Conservation (phyloP, 441 rosid genomes). For the Theobroma grandiflorum region DNA sequence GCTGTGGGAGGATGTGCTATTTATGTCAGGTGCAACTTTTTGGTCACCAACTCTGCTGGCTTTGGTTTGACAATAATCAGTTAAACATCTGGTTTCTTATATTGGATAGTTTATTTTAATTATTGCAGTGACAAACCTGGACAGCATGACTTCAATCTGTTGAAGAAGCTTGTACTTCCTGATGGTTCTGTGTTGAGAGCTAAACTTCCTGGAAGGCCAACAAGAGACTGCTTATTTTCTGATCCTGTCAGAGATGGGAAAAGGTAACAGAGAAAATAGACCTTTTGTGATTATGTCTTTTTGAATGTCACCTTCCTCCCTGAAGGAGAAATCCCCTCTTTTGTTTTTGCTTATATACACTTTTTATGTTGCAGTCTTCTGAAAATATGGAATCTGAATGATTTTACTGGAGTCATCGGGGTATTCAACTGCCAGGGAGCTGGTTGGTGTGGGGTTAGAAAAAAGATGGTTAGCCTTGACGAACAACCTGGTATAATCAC, state of each 20-base stretch:
- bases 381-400: slow-evolving; percentile 81
- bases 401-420: slow-evolving; percentile 59
- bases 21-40: slow-evolving; percentile 54
- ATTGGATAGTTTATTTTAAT: not conserved
- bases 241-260: slow-evolving; percentile 68
- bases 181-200: slow-evolving; percentile 71
- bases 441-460: slow-evolving; percentile 69
- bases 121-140: slow-evolving; percentile 66
- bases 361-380: slow-evolving; percentile 50
- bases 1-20: slow-evolving; percentile 71
- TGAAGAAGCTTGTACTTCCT: slow-evolving; percentile 66
- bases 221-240: slow-evolving; percentile 63
- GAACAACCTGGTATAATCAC: slow-evolving; percentile 60
- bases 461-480: slow-evolving; percentile 65
- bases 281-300: not conserved
- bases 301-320: not conserved
- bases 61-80: not conserved
- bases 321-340: not conserved
- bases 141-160: slow-evolving; percentile 61
- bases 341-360: not conserved
- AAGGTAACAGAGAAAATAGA: slow-evolving; percentile 38
- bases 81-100: not conserved
- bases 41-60: not conserved
- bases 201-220: slow-evolving; percentile 66
- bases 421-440: slow-evolving; percentile 79